phyloP scores from a whole-genome alignment of 2,329 filamentous ascomycete species.

The Aureobasidium musti region DNA sequence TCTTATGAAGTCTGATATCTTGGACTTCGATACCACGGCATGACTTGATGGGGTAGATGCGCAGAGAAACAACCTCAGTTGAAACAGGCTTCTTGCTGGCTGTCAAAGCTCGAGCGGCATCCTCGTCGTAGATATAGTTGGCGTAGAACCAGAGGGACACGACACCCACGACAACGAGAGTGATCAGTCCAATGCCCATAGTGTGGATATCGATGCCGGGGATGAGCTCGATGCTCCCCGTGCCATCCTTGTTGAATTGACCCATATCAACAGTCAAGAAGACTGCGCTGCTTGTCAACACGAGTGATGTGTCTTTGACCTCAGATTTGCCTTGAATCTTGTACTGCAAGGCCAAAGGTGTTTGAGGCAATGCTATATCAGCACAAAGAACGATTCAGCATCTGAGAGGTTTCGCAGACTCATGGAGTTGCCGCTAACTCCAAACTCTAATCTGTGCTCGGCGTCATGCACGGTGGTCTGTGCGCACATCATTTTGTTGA shows the following conservation, averaged over 20 bases:
- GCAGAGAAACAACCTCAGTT: conserved; percentile 51
- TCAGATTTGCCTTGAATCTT: not conserved
- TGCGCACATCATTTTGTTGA: conserved; percentile 19
- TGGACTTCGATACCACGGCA: conserved; percentile 62
- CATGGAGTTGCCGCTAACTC: conserved; percentile 16
- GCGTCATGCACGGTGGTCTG: conserved; percentile 20
- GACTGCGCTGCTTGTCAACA: not conserved
- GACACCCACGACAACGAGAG: conserved; percentile 17
- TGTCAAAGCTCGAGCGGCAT: conserved; percentile 10
- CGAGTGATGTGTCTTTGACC: not conserved
- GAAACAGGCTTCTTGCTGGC: conserved; percentile 27
- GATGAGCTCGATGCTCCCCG: conserved; percentile 25
- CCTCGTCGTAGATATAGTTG: conserved; percentile 26
- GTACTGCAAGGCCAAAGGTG: not conserved
- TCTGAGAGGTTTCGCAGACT: conserved; percentile 23
- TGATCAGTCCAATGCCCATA: conserved; percentile 23
- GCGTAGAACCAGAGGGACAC: conserved; percentile 24
- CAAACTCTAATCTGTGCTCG: conserved; percentile 16
- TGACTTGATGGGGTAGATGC: conserved; percentile 67
- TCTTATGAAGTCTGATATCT: conserved; percentile 54
- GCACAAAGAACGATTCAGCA: not conserved
- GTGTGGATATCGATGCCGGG: conserved; percentile 20
- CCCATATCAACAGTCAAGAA: not conserved
- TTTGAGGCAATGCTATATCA: not conserved
- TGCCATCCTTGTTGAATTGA: conserved; percentile 15